Evolutionary conservation across 441 rosid genomes (phyloP), one percentile per base, ranked within the genome.

Genomic region (Gossypium schwendimanii): DNA sequence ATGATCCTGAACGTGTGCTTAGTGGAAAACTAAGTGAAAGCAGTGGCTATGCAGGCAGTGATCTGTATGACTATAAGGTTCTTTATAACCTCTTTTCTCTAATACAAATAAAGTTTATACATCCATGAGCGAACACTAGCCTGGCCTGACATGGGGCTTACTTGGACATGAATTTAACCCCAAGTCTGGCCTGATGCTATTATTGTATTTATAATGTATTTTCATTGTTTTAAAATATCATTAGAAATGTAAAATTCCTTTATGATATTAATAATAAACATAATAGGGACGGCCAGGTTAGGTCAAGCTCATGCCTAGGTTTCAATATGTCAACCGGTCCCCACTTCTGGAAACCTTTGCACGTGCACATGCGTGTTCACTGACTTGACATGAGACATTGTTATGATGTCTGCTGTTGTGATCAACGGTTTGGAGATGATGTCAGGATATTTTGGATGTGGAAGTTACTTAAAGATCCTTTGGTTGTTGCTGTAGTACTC

Each of bases 21-120:
- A 93, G 97, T 77, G 97, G 96, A 71, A 95, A 93, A 79, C 82
- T 90, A 86, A 95, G 97, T 79, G 99, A 91, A 85, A 92, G 96
- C 83, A 95, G 99, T 68, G 90, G 88, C 57, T 90, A 80, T 79
- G 92, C 92, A 74, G 94, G 88, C 84, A 86, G 88, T 64, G 99
- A 95, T 87, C 93, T 91, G 63, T 95, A 92, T 75, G 96, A 91
- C 76, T 88, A 91, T 76, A 95, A 92, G 99, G 99, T 91, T 78
- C 74, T 57, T 73, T 66, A 28, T 73, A 69, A 47, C 14, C 58
- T 54, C 47, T 74, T 72, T 52, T 76, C 80, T 77, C 63, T 68
- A 68, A 68, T 50, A 28, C 33, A 17, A 15, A 68, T 28, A 50
- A 28, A 52, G 71, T 31, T 28, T 52, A 10, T 52, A 28, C 26